Conservation (phyloP, 2,329 filamentous ascomycete genomes). For the Colletotrichum acutatum region DNA sequence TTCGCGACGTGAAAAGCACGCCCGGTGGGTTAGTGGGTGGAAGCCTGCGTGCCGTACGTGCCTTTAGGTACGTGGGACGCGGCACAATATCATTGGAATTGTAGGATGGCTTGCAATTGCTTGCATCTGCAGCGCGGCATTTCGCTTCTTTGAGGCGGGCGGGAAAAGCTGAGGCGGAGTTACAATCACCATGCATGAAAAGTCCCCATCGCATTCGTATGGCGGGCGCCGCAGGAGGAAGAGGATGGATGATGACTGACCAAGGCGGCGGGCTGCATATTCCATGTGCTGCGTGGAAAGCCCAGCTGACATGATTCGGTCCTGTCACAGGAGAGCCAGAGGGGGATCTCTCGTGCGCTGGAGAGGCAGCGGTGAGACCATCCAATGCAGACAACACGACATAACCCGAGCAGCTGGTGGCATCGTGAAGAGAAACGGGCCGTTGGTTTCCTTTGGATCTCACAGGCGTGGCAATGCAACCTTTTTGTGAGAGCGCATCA, state of each 20-base stretch:
- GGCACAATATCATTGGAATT: neutral
- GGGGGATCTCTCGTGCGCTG: neutral
- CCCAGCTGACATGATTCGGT: conserved; percentile 11
- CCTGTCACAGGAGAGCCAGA: conserved; percentile 4
- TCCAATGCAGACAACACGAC: conserved; percentile 1
- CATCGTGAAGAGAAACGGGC: neutral
- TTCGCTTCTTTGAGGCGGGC: neutral
- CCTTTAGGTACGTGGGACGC: neutral
- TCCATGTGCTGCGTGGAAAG: neutral
- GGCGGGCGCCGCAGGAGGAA: conserved; percentile 3
- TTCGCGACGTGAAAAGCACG: neutral
- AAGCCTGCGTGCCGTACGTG: neutral
- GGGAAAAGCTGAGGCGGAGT: conserved; percentile 18
- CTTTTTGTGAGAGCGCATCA: neutral
- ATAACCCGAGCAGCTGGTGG: neutral
- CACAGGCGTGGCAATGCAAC: conserved; percentile 17
- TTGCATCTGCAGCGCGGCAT: neutral
- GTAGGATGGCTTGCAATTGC: neutral
- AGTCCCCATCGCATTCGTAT: conserved; percentile 16
- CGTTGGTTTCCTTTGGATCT: neutral
- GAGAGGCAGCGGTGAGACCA: conserved; percentile 23
- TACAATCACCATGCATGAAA: neutral
- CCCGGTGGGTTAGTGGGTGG: conserved; percentile 1
- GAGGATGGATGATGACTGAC: conserved; percentile 22
- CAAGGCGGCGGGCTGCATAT: conserved; percentile 12